Conservation (phyloP, 2,329 filamentous ascomycete genomes). For the Pseudogymnoascus sp. region DNA sequence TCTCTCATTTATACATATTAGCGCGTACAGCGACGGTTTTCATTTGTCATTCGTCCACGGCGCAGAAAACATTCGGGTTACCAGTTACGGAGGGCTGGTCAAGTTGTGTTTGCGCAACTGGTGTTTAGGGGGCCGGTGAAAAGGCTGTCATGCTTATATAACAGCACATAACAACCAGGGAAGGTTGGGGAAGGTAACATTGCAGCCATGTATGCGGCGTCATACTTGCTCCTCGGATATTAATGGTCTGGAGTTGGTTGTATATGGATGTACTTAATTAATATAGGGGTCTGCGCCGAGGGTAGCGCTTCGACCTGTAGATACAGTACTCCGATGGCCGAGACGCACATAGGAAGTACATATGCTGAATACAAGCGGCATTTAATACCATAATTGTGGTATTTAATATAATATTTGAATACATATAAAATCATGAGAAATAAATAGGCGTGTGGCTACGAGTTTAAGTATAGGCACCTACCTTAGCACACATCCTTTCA, state of each 20-base stretch:
- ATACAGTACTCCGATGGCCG: background rate
- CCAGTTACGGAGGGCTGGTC: background rate
- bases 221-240: background rate
- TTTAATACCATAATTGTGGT: background rate
- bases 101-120: background rate
- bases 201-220: constrained; percentile 2
- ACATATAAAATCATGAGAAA: background rate
- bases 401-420: background rate
- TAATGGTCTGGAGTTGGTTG: background rate
- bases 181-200: background rate
- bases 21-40: background rate
- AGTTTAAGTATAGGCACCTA: background rate
- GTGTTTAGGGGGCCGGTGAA: background rate
- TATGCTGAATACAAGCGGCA: constrained; percentile 1
- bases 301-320: background rate
- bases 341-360: background rate
- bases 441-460: background rate
- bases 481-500: background rate
- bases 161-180: background rate
- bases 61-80: constrained; percentile 2
- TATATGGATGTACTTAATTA: background rate
- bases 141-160: background rate
- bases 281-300: background rate
- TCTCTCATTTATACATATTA: constrained; percentile 6
- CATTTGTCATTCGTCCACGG: constrained; percentile 4